A percentile compares a stretch with the other conserved stretches of the same genome.
Evolutionary conservation across 2,329 filamentous ascomycete genomes (phyloP).

Genomic region (Tolypocladium amazonense): DNA sequence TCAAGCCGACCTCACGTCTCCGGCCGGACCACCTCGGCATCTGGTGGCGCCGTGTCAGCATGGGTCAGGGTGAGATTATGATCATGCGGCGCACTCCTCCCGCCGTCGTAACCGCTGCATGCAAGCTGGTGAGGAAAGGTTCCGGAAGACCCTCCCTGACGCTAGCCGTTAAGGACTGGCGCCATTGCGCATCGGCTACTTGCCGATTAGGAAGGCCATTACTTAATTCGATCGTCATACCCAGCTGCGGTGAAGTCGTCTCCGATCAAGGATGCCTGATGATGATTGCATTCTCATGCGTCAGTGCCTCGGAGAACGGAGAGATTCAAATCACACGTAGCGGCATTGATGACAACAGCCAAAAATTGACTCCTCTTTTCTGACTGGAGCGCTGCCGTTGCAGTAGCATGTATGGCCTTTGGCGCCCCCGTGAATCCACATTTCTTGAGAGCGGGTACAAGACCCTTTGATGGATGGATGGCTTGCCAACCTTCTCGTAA

Average conservation of each 20-base stretch:
- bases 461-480: neutral
- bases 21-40: neutral
- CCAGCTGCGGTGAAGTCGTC: neutral
- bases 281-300: too few relatives aligned
- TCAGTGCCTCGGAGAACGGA: neutral
- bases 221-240: neutral
- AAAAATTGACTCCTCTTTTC: too few relatives aligned
- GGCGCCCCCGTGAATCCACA: neutral
- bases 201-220: neutral
- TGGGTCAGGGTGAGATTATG: neutral
- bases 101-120: neutral
- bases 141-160: neutral
- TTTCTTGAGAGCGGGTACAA: neutral
- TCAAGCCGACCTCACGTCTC: neutral
- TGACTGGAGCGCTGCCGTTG: neutral
- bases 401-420: too few relatives aligned
- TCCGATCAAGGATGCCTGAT: neutral
- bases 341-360: neutral
- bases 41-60: neutral
- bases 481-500: neutral
- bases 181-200: neutral
- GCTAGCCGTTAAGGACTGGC: neutral
- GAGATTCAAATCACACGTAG: neutral
- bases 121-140: neutral
- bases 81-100: neutral